phyloP scores from a whole-genome alignment of 371 early-diverging fungal genomes.

The Lichtheimia ramosa region DNA sequence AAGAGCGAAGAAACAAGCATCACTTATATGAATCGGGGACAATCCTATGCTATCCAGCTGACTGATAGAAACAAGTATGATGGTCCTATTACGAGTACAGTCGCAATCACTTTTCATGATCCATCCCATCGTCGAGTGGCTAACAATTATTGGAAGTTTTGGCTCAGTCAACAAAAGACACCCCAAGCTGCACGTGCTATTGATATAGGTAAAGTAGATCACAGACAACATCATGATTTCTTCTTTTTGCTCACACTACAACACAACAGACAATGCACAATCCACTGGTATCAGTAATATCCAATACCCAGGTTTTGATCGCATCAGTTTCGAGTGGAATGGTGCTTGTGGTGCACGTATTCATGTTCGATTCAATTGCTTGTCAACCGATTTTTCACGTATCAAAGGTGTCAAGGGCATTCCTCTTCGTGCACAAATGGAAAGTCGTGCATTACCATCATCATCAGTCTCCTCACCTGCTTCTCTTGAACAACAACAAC shows the following conservation, averaged over 20 bases:
- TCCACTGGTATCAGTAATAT: constrained; percentile 49
- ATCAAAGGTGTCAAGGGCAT: constrained; percentile 88
- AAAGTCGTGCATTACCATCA: constrained; percentile 11
- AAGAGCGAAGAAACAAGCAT: constrained; percentile 38
- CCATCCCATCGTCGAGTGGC: constrained; percentile 68
- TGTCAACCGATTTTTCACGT: constrained; percentile 81
- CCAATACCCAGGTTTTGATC: constrained; percentile 64
- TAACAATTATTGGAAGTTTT: constrained; percentile 73
- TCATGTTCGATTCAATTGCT: constrained; percentile 71
- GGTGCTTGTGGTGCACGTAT: constrained; percentile 69
- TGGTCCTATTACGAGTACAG: constrained; percentile 52
- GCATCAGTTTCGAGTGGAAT: constrained; percentile 74
- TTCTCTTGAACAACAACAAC: background rate
- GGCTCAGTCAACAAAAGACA: constrained; percentile 73
- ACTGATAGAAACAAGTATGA: constrained; percentile 37
- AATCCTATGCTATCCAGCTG: constrained; percentile 50
- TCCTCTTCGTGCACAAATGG: constrained; percentile 56
- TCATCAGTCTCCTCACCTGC: no score
- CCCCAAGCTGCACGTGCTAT: constrained; percentile 66
- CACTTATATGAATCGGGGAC: constrained; percentile 71
- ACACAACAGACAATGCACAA: constrained; percentile 23
- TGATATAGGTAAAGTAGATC: constrained; percentile 48
- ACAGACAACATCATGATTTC: background rate
- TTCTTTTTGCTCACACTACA: background rate
- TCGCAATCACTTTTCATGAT: constrained; percentile 75